Conservation (phyloP, 441 rosid species). For the Erysimum cheiri region DNA sequence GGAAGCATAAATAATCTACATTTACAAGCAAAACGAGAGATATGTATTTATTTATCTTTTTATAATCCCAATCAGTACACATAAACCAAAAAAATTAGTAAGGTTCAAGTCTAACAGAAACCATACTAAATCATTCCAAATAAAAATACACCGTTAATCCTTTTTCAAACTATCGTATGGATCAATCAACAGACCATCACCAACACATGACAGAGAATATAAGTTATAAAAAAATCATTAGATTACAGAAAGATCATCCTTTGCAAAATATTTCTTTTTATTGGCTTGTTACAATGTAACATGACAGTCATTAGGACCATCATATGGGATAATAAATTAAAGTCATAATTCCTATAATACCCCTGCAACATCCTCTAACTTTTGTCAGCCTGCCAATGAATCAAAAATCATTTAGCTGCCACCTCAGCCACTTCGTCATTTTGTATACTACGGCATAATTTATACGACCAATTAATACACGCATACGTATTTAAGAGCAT, state of each 20-base stretch:
- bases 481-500: background rate
- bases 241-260: background rate
- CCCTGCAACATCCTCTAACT: slow-evolving; percentile 32
- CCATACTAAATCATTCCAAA: background rate
- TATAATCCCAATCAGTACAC: background rate
- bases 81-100: background rate
- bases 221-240: slow-evolving; percentile 9
- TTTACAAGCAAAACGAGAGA: slow-evolving; percentile 2
- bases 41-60: background rate
- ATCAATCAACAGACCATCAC: slow-evolving; percentile 37
- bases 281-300: slow-evolving; percentile 4
- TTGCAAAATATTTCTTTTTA: background rate
- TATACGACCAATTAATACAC: too few relatives aligned
- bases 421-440: slow-evolving; percentile 34
- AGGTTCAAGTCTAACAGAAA: background rate
- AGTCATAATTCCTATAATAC: background rate
- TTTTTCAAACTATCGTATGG: background rate
- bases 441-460: background rate
- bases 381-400: slow-evolving; percentile 20
- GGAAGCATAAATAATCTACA: background rate
- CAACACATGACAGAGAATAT: slow-evolving; percentile 29
- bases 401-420: slow-evolving; percentile 6
- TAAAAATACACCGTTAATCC: background rate
- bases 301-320: background rate
- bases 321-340: background rate